These are phyloP conservation scores for Claviceps sp. DNA, from an alignment of 2,329 filamentous ascomycete genomes.

Conservation along the genomic window DNA sequence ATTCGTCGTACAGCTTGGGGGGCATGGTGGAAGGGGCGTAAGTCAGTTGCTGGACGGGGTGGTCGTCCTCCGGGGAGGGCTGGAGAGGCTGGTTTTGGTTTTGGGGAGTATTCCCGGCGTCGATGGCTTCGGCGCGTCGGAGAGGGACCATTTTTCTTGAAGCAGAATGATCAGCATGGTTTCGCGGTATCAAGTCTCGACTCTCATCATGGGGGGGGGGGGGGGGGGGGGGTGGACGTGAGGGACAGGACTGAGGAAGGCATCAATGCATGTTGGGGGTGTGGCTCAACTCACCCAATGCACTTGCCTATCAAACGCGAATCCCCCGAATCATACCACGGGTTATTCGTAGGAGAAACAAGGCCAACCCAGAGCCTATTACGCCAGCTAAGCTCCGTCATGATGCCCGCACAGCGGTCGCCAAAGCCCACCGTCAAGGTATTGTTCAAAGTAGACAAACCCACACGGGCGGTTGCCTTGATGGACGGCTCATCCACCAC, in stretches of 20 bases:
- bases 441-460: conserved; percentile 5
- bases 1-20: conserved; percentile 9
- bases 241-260: too few relatives aligned
- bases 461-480: conserved; percentile 11
- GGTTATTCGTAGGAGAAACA: conserved; percentile 4
- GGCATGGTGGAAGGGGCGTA: neutral
- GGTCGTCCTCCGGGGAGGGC: too few relatives aligned
- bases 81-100: too few relatives aligned
- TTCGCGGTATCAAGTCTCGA: too few relatives aligned
- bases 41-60: too few relatives aligned
- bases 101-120: too few relatives aligned
- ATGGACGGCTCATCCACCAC: conserved; percentile 16
- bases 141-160: too few relatives aligned
- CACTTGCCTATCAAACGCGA: conserved; percentile 10
- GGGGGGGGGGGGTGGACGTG: too few relatives aligned
- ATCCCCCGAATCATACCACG: conserved; percentile 12
- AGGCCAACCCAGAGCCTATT: conserved; percentile 13
- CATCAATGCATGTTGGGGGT: too few relatives aligned
- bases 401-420: conserved; percentile 15
- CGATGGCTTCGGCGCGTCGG: too few relatives aligned
- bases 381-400: conserved; percentile 15
- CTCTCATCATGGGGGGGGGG: too few relatives aligned
- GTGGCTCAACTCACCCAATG: conserved; percentile 10
- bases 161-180: too few relatives aligned
- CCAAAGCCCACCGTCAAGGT: conserved; percentile 9